These are phyloP conservation scores for Ceratocystis variospora DNA, from an alignment of 2,329 filamentous ascomycete species.

Conservation along the genomic window DNA sequence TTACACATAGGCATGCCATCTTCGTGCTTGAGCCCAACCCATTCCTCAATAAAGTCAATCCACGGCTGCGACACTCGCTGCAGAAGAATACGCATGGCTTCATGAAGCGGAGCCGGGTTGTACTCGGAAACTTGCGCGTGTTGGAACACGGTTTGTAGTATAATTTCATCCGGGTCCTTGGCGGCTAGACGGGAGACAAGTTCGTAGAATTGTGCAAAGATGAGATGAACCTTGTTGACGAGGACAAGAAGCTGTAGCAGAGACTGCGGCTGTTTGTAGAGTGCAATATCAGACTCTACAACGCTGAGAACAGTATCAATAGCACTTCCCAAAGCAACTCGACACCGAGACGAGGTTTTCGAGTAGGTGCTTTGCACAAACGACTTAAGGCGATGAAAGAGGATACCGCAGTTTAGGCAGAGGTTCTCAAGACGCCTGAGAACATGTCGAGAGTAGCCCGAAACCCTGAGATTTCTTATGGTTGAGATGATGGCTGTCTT, in stretches of 20 bases:
- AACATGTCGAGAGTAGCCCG: conserved; percentile 41
- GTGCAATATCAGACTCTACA: conserved; percentile 37
- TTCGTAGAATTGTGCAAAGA: conserved; percentile 39
- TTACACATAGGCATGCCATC: conserved; percentile 41
- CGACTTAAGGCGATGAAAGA: conserved; percentile 32
- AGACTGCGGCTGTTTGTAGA: conserved; percentile 32
- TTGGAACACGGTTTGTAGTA: conserved; percentile 48
- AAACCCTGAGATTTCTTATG: conserved; percentile 36
- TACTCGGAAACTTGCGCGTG: conserved; percentile 52
- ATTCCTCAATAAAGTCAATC: conserved; percentile 54
- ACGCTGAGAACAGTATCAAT: conserved; percentile 36
- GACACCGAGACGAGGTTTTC: conserved; percentile 33
- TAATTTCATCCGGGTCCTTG: conserved; percentile 41
- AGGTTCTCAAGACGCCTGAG: conserved; percentile 34
- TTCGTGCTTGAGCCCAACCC: conserved; percentile 56
- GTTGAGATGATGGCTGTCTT: conserved; percentile 39
- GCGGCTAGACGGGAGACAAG: conserved; percentile 36
- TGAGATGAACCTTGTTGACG: conserved; percentile 33
- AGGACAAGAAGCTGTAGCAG: conserved; percentile 40
- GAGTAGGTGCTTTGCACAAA: conserved; percentile 37
- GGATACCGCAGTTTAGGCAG: conserved; percentile 36
- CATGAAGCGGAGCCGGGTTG: conserved; percentile 44
- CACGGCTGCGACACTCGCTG: conserved; percentile 50
- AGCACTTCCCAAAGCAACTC: conserved; percentile 39
- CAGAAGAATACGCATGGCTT: conserved; percentile 54